Percentiles rank a stretch among this genome's conserved stretches.
Evolutionary conservation across 495 filamentous ascomycete species (phyloP).

Genomic region (Amorphotheca resinae): DNA sequence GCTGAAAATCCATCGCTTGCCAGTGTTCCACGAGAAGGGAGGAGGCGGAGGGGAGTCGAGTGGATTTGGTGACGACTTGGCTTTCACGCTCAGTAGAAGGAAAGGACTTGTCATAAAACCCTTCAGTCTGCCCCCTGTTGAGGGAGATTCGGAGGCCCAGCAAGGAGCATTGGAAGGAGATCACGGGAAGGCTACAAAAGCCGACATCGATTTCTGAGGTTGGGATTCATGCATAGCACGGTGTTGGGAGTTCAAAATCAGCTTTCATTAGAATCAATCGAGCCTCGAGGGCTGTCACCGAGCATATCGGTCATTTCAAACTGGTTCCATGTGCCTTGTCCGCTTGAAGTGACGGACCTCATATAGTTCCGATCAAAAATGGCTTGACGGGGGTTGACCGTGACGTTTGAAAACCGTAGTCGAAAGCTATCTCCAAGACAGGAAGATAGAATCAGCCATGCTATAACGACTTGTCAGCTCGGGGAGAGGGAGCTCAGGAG

Average conservation of each 20-base stretch:
- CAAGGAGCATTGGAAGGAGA: conserved; percentile 29
- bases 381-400: conserved; percentile 26
- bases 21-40: conserved; percentile 77
- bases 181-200: conserved; percentile 40
- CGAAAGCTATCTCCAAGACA: conserved; percentile 45
- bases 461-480: conserved; percentile 19
- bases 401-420: conserved; percentile 25
- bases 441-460: conserved; percentile 45
- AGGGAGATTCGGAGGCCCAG: conserved; percentile 61
- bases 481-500: not conserved
- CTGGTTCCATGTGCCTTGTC: conserved; percentile 45
- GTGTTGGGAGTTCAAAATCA: conserved; percentile 1
- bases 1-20: conserved; percentile 67
- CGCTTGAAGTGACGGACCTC: conserved; percentile 39
- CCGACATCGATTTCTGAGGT: conserved; percentile 60
- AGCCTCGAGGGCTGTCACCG: conserved; percentile 22
- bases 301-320: conserved; percentile 53
- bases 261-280: conserved; percentile 7
- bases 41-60: conserved; percentile 57
- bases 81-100: conserved; percentile 75
- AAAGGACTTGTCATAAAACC: conserved; percentile 73
- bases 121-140: conserved; percentile 82
- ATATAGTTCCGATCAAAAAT: conserved; percentile 43
- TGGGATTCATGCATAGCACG: not conserved
- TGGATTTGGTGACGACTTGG: conserved; percentile 68